These are phyloP conservation scores for Posidonia oceanica DNA, from an alignment of 116 monocot genomes.

Conservation along the genomic window DNA sequence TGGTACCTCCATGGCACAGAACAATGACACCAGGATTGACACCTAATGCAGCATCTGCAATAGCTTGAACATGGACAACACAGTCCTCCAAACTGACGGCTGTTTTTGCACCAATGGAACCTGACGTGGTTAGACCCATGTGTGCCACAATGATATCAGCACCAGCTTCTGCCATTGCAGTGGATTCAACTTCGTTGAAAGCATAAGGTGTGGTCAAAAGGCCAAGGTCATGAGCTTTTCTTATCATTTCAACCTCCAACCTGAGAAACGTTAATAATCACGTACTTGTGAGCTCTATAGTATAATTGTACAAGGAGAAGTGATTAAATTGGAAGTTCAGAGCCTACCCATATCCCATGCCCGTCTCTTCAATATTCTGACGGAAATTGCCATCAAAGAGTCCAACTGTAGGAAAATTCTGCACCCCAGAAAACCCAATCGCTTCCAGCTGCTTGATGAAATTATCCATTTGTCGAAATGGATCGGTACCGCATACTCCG, in stretches of 20 bases:
- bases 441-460: constrained; percentile 72
- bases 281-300: background rate
- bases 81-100: constrained; percentile 59
- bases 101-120: constrained; percentile 84
- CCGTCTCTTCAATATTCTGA: constrained; percentile 90
- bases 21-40: constrained; percentile 68
- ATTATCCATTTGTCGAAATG: constrained; percentile 75
- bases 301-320: background rate
- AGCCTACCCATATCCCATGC: constrained; percentile 82
- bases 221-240: constrained; percentile 58
- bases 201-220: constrained; percentile 89
- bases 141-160: constrained; percentile 85
- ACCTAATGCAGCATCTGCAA: constrained; percentile 72
- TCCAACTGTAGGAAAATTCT: constrained; percentile 95
- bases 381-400: constrained; percentile 95
- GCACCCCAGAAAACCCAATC: constrained; percentile 75
- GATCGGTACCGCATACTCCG: constrained; percentile 97
- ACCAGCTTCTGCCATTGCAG: constrained; percentile 76
- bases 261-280: constrained; percentile 17
- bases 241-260: constrained; percentile 92
- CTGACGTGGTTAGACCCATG: constrained; percentile 84
- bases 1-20: constrained; percentile 89
- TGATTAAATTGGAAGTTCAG: background rate
- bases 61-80: constrained; percentile 65
- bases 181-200: constrained; percentile 68